Conservation (phyloP, 805 yeast genomes). For the Cyberlindnera samutprakarnensis region DNA sequence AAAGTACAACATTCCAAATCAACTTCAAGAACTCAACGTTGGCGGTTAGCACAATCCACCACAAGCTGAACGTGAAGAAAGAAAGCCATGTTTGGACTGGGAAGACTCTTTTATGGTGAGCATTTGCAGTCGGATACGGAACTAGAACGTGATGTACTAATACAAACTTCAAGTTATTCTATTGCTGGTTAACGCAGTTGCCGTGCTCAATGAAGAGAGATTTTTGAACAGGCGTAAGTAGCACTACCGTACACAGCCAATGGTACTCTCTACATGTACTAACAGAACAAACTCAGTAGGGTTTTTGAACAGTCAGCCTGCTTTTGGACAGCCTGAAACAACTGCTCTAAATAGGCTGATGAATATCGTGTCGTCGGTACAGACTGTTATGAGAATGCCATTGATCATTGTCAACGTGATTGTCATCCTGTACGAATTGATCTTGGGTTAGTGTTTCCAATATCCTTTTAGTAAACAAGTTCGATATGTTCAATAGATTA, state of each 20-base stretch:
- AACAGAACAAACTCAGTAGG: constrained; percentile 29
- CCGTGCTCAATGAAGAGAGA: constrained; percentile 74
- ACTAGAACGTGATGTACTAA: too few species aligned
- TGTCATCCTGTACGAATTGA: constrained; percentile 62
- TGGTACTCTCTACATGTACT: not conserved
- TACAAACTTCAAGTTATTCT: constrained; percentile 26
- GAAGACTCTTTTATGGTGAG: constrained; percentile 45
- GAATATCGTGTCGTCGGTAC: constrained; percentile 61
- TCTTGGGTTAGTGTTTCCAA: constrained; percentile 67
- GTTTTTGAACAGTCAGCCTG: constrained; percentile 26
- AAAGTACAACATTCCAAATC: too few species aligned
- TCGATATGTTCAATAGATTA: too few species aligned
- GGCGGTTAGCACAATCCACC: too few species aligned
- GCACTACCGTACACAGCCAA: too few species aligned
- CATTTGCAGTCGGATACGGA: too few species aligned
- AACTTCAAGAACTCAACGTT: too few species aligned
- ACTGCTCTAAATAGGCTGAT: constrained; percentile 53
- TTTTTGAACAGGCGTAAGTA: constrained; percentile 50
- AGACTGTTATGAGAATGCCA: constrained; percentile 72
- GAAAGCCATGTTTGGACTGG: constrained; percentile 47
- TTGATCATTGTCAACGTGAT: constrained; percentile 58
- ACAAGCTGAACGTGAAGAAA: not conserved
- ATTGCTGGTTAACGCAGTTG: constrained; percentile 63
- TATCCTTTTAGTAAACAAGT: too few species aligned
- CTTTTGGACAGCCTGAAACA: constrained; percentile 38